phyloP scores from a whole-genome alignment of 441 rosid species.

The Bocquillonia castaneifolia region DNA sequence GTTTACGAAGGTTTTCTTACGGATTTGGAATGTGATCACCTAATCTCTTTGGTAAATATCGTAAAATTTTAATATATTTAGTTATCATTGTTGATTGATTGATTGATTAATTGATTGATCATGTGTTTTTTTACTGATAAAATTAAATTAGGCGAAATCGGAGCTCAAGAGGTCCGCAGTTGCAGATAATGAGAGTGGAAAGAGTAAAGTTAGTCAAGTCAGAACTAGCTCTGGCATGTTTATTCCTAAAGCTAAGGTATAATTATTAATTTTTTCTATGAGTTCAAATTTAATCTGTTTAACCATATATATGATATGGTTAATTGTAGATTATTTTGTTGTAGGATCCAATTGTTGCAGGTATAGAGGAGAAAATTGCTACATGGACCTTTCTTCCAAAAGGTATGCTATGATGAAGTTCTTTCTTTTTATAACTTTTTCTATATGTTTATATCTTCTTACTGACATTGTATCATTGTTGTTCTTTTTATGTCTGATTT shows the following conservation, averaged over 20 bases:
- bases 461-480: background rate
- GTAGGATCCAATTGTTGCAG: constrained; percentile 85
- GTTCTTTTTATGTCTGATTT: background rate
- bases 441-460: background rate
- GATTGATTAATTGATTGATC: background rate
- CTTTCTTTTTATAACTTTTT: background rate
- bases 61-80: background rate
- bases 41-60: constrained; percentile 67
- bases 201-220: constrained; percentile 77
- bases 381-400: constrained; percentile 96
- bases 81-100: background rate
- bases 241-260: constrained; percentile 72
- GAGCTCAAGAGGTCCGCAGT: constrained; percentile 94
- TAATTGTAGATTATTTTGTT: constrained; percentile 10
- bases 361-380: constrained; percentile 86
- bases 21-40: constrained; percentile 87
- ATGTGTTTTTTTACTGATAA: background rate
- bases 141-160: constrained; percentile 72
- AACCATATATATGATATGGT: too few relatives aligned
- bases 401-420: constrained; percentile 37
- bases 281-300: background rate
- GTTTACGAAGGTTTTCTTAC: constrained; percentile 87
- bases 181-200: constrained; percentile 82
- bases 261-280: background rate
- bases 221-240: constrained; percentile 95